These are phyloP conservation scores for Arthrobotrys entomopaga DNA, from an alignment of 2,329 filamentous ascomycete genomes.

Conservation along the genomic window DNA sequence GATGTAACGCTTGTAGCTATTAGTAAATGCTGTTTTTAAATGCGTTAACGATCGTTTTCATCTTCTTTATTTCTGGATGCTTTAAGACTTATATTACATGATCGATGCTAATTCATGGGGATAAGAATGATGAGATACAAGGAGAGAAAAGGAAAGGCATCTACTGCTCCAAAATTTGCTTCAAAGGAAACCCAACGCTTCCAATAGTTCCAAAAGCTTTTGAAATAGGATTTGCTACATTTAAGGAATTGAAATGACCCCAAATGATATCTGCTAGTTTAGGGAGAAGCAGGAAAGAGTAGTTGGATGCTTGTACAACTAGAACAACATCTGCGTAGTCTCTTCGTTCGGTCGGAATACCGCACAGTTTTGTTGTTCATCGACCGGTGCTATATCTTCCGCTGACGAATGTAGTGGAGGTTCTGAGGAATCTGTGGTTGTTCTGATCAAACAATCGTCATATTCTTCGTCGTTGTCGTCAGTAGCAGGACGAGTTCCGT, in stretches of 20 bases:
- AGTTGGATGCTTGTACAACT: slow-evolving; percentile 26
- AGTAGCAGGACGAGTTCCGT: background rate
- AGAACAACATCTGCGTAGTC: slow-evolving; percentile 41
- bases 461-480: background rate
- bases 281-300: slow-evolving; percentile 6
- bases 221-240: slow-evolving; percentile 16
- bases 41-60: too few relatives aligned
- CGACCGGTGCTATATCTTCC: background rate
- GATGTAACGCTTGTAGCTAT: too few relatives aligned
- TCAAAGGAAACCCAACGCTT: slow-evolving; percentile 26
- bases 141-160: background rate
- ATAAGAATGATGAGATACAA: background rate
- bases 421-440: background rate
- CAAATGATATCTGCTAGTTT: slow-evolving; percentile 22
- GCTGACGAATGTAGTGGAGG: background rate
- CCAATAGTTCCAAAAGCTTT: slow-evolving; percentile 16
- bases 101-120: too few relatives aligned
- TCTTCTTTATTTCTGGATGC: too few relatives aligned
- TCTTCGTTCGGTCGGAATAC: slow-evolving; percentile 30
- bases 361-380: background rate
- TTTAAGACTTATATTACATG: too few relatives aligned
- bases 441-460: slow-evolving; percentile 25
- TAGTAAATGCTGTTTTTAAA: too few relatives aligned
- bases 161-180: background rate
- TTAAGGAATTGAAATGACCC: slow-evolving; percentile 11